Conservation (phyloP, 2,329 filamentous ascomycete species). For the Colletotrichum agaves region DNA sequence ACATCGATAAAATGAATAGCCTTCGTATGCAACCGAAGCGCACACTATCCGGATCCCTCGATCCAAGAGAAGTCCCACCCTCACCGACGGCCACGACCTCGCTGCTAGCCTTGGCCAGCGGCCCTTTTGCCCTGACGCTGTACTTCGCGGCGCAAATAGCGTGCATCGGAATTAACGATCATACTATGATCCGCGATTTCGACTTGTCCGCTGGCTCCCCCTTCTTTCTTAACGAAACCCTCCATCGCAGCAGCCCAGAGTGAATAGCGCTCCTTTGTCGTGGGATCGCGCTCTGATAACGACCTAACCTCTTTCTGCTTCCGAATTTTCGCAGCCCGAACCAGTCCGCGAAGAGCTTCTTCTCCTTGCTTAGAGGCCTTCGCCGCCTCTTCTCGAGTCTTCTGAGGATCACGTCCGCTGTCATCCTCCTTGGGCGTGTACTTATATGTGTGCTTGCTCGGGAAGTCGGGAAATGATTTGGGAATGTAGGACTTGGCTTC, state of each 20-base stretch:
- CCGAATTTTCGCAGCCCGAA: slow-evolving; percentile 71
- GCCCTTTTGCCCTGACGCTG: slow-evolving; percentile 58
- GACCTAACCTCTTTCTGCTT: slow-evolving; percentile 72
- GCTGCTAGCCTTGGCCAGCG: slow-evolving; percentile 35
- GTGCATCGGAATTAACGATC: slow-evolving; percentile 69
- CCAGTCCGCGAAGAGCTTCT: slow-evolving; percentile 67
- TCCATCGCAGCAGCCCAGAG: slow-evolving; percentile 72
- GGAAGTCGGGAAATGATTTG: slow-evolving; percentile 68
- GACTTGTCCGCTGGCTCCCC: slow-evolving; percentile 50
- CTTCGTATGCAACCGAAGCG: not conserved
- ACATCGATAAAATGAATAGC: not conserved
- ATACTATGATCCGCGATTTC: slow-evolving; percentile 72
- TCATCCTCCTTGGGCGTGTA: slow-evolving; percentile 65
- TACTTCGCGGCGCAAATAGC: slow-evolving; percentile 64
- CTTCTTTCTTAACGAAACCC: slow-evolving; percentile 58
- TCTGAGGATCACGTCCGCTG: slow-evolving; percentile 61
- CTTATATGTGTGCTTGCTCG: slow-evolving; percentile 72
- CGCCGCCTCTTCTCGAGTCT: slow-evolving; percentile 69
- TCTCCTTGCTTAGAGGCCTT: slow-evolving; percentile 71
- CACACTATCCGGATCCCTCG: not conserved
- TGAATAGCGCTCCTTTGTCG: slow-evolving; percentile 65
- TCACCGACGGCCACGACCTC: no score
- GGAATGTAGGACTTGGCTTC: slow-evolving; percentile 67
- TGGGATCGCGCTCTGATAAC: slow-evolving; percentile 62
- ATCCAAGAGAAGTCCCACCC: no score